Evolutionary conservation across 768 basidiomycete species (phyloP).

Genomic region (Brasilioporus rufonigricans): DNA sequence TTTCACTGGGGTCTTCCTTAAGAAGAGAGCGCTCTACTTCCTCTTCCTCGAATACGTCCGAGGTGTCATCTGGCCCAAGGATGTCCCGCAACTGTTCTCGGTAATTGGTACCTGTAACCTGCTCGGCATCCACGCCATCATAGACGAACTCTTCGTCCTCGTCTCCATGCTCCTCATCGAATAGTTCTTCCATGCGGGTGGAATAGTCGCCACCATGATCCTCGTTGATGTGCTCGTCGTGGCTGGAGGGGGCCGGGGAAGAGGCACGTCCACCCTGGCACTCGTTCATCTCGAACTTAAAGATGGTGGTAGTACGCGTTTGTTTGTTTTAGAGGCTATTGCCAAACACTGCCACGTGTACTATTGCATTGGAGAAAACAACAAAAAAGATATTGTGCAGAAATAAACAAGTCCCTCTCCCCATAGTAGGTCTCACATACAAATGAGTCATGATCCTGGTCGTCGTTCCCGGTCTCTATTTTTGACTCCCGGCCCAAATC

Average conservation of each 20-base stretch:
- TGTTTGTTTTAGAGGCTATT: constrained; percentile 26
- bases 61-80: constrained; percentile 60
- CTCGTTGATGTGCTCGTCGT: constrained; percentile 21
- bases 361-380: neutral
- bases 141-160: constrained; percentile 71
- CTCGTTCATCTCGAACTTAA: constrained; percentile 10
- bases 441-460: constrained; percentile 32
- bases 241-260: constrained; percentile 15
- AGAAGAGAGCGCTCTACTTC: constrained; percentile 48
- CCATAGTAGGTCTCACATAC: constrained; percentile 2
- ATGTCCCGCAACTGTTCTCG: constrained; percentile 68
- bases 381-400: constrained; percentile 14
- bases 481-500: constrained; percentile 64
- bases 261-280: neutral
- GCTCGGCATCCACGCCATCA: constrained; percentile 60
- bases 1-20: constrained; percentile 37
- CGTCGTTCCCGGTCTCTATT: constrained; percentile 53
- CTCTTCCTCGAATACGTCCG: constrained; percentile 44
- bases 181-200: constrained; percentile 26
- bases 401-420: constrained; percentile 8
- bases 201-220: constrained; percentile 27
- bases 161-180: constrained; percentile 42
- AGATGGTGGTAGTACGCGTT: neutral
- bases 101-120: constrained; percentile 51
- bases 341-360: constrained; percentile 30